Evolutionary conservation across 73 alveolate genomes (phyloP).

Genomic region (Effrenium voratum): DNA sequence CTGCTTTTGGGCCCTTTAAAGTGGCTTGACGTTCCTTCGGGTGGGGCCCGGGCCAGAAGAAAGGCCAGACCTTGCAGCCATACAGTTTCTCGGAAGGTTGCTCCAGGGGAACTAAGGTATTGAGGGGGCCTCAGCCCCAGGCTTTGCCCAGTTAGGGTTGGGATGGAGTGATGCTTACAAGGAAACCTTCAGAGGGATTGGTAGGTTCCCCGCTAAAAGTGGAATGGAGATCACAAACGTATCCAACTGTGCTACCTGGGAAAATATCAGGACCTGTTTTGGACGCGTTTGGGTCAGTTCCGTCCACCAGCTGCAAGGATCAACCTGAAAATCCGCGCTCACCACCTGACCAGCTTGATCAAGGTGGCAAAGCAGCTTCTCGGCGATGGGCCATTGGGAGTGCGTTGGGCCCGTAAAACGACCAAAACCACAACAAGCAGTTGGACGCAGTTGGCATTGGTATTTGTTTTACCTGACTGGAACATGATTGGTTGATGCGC

Average conservation of each 20-base stretch:
- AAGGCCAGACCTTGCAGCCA: no score
- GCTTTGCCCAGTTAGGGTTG: neutral
- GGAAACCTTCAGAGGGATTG: neutral
- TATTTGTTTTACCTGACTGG: no score
- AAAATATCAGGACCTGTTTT: neutral
- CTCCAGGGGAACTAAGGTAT: neutral
- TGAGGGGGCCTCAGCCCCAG: neutral
- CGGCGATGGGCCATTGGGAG: no score
- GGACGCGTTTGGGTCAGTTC: neutral
- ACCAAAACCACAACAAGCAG: no score
- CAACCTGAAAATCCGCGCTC: constrained; percentile 33
- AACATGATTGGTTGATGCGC: no score
- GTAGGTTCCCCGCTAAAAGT: neutral
- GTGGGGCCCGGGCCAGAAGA: no score
- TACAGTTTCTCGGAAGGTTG: neutral
- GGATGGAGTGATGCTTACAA: neutral
- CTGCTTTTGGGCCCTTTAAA: no score
- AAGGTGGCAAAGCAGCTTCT: constrained; percentile 66
- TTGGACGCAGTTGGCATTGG: no score
- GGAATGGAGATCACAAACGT: no score
- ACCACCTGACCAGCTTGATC: constrained; percentile 56
- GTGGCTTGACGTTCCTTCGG: no score
- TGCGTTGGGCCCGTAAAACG: no score
- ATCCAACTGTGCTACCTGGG: neutral
- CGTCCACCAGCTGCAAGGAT: neutral